Evolutionary conservation across 176 grass and related monocot species (phyloP).

Genomic region (Stipa capillata): DNA sequence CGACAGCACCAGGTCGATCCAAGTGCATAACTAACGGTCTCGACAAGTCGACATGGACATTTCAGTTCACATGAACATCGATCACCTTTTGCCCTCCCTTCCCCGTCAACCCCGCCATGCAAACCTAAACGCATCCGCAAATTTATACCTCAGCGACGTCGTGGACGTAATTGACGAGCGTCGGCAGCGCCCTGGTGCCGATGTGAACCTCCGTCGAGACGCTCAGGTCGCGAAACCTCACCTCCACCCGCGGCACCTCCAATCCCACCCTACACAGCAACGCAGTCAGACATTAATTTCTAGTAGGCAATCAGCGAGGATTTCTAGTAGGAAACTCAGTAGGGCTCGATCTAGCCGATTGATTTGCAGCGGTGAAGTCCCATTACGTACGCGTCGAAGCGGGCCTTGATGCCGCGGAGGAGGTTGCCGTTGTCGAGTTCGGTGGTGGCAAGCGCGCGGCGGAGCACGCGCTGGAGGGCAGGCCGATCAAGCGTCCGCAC

Average conservation of each 20-base stretch:
- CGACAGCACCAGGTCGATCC: no score
- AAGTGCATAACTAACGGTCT: no score
- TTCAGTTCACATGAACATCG: background rate
- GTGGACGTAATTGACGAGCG: slow-evolving; percentile 45
- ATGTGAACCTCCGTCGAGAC: slow-evolving; percentile 45
- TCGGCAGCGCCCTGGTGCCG: slow-evolving; percentile 50
- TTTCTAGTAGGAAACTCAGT: background rate
- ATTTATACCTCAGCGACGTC: slow-evolving; percentile 36
- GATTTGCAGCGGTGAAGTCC: background rate
- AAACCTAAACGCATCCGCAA: background rate
- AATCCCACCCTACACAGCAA: slow-evolving; percentile 31
- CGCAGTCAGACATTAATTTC: background rate
- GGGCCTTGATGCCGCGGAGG: slow-evolving; percentile 43
- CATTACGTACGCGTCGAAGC: slow-evolving; percentile 40
- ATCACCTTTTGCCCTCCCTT: background rate
- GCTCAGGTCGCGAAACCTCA: slow-evolving; percentile 41
- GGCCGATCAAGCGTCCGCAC: slow-evolving; percentile 39
- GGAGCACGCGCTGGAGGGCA: slow-evolving; percentile 36
- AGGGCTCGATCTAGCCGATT: background rate
- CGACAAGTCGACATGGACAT: no score
- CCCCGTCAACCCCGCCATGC: no score
- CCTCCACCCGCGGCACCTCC: slow-evolving; percentile 55
- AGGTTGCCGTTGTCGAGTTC: slow-evolving; percentile 57
- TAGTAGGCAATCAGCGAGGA: no score
- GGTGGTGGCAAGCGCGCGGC: slow-evolving; percentile 45